A percentile compares a stretch with the other conserved stretches of the same genome.
Evolutionary conservation across 1,284 basidiomycete species (phyloP).

Genomic region (Coniophora puteana): DNA sequence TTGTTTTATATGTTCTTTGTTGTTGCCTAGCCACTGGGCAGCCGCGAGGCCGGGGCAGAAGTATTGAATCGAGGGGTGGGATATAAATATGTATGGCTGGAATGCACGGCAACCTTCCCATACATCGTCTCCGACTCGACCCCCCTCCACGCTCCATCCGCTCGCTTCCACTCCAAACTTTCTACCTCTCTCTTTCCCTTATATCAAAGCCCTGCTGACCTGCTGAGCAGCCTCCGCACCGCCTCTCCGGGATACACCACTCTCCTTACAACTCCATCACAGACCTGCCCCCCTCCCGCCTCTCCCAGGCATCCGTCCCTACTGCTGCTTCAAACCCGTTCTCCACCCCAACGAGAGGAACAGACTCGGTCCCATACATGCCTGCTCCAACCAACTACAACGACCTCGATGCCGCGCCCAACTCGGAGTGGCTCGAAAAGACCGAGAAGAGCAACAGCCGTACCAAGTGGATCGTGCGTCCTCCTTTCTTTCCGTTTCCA

Average conservation of each 20-base stretch:
- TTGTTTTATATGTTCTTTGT: too few relatives aligned
- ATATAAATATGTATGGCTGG: too few relatives aligned
- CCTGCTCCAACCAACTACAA: conserved; percentile 15
- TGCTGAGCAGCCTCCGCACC: conserved; percentile 18
- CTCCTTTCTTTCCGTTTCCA: neutral
- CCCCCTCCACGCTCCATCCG: neutral
- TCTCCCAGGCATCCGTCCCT: neutral
- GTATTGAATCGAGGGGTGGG: too few relatives aligned
- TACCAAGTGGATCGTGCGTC: conserved; percentile 29
- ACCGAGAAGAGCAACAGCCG: conserved; percentile 24
- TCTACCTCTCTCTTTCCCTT: neutral
- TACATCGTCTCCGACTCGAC: neutral
- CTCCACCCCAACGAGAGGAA: too few relatives aligned
- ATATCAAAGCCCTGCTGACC: conserved; percentile 5
- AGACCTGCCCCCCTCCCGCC: conserved; percentile 15
- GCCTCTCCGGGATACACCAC: conserved; percentile 26
- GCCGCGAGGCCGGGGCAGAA: too few relatives aligned
- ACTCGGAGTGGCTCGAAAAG: conserved; percentile 30
- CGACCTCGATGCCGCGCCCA: conserved; percentile 22
- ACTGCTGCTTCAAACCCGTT: too few relatives aligned
- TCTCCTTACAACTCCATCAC: conserved; percentile 21
- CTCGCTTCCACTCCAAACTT: conserved; percentile 1
- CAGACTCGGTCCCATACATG: too few relatives aligned
- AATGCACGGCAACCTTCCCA: neutral
- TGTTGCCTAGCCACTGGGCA: too few relatives aligned